Conservation (phyloP, 179 eudicot genomes). For the Pouteria campechiana region DNA sequence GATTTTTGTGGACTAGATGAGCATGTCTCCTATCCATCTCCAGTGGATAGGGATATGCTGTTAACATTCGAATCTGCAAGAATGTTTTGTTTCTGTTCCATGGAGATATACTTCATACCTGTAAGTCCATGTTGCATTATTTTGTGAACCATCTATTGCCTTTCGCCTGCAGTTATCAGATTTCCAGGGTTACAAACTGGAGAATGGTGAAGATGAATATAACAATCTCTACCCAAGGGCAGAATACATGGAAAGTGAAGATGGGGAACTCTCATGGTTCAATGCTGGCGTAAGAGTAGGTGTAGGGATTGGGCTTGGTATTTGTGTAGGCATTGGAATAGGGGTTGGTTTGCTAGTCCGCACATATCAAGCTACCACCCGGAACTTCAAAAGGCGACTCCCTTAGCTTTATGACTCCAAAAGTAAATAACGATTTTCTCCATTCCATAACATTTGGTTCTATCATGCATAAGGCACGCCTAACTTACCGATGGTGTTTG, state of each 20-base stretch:
- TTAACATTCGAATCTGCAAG: no score
- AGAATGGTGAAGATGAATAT: slow-evolving; percentile 10
- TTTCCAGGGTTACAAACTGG: slow-evolving; percentile 12
- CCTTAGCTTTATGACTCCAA: background rate
- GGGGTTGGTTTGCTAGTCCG: slow-evolving; percentile 36
- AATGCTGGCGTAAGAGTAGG: slow-evolving; percentile 49
- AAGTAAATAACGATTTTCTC: slow-evolving; percentile 1
- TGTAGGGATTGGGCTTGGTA: slow-evolving; percentile 36
- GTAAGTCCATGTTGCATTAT: no score
- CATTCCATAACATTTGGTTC: no score
- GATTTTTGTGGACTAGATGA: no score
- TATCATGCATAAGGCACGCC: no score
- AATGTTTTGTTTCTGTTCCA: no score
- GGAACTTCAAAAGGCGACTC: slow-evolving; percentile 22
- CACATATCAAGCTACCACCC: slow-evolving; percentile 31
- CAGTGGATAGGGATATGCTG: no score
- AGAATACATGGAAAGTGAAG: slow-evolving; percentile 29
- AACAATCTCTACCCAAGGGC: slow-evolving; percentile 1
- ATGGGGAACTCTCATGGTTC: slow-evolving; percentile 45
- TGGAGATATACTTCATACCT: no score
- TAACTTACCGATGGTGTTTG: no score
- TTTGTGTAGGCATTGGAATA: slow-evolving; percentile 36
- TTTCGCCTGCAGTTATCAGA: slow-evolving; percentile 10
- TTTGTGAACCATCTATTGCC: no score
- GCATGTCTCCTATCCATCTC: no score